A percentile compares a stretch with the other conserved stretches of the same genome.
phyloP scores from a whole-genome alignment of 2,329 filamentous ascomycete species.

The Hortaea werneckii region DNA sequence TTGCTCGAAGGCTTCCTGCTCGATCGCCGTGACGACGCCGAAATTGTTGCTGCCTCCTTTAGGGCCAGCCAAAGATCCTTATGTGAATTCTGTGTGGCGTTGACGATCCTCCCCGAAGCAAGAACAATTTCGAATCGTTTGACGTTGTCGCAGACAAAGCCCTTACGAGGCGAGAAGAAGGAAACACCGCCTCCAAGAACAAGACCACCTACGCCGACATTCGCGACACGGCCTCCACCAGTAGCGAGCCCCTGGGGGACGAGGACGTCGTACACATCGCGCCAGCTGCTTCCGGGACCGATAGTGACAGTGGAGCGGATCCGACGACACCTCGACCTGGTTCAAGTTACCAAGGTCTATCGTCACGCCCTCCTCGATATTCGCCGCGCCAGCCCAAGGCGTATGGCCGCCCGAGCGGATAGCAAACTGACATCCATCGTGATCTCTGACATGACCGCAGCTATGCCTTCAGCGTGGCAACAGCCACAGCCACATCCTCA shows the following conservation, averaged over 20 bases:
- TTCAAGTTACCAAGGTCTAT: constrained; percentile 16
- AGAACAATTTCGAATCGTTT: constrained; percentile 20
- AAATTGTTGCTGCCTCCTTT: constrained; percentile 21
- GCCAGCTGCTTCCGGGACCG: constrained; percentile 11
- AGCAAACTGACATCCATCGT: constrained; percentile 11
- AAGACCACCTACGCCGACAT: constrained; percentile 21
- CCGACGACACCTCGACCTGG: constrained; percentile 7
- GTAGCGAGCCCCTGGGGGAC: constrained; percentile 9
- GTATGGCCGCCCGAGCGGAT: constrained; percentile 12
- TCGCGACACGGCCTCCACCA: constrained; percentile 15
- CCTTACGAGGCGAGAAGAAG: constrained; percentile 18
- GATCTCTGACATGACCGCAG: not conserved
- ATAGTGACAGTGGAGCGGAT: constrained; percentile 10
- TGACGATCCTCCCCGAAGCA: constrained; percentile 13
- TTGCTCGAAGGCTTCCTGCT: constrained; percentile 12
- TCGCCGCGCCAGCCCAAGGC: constrained; percentile 12
- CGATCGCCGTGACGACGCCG: constrained; percentile 20
- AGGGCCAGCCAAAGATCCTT: constrained; percentile 18
- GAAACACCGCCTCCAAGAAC: constrained; percentile 21
- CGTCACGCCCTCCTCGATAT: constrained; percentile 16
- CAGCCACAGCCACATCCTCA: not conserved
- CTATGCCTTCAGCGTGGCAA: not conserved
- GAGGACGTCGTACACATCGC: constrained; percentile 10
- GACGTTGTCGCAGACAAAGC: constrained; percentile 23
- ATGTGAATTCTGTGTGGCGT: constrained; percentile 11